Base-by-base conservation (phyloP, 176 grass and related monocot genomes). In the Oryza glumipatula region DNA sequence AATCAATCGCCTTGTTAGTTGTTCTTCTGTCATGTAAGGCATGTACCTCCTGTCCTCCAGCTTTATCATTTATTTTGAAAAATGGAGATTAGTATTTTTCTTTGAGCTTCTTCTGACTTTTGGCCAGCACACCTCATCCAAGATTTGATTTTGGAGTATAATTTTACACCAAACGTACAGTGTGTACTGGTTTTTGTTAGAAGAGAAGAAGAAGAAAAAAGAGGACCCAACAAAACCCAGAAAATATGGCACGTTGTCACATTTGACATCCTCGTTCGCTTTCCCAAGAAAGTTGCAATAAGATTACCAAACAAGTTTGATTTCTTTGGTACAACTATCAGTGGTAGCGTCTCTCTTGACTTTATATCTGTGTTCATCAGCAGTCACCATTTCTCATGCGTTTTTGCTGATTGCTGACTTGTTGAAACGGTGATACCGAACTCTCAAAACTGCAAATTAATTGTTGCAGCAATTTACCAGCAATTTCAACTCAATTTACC, bases 71-170 rank as follows among this genome's bases (percentile, higher is more conserved):
- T 82, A 85, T 63, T 63, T 69, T 73, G 44, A 83, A 72, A 78
- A 3, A 61, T 7, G 72, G 17, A 7, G 2, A 36, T 33, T 82
- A 44, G 1, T 41, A 41, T 47, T 82, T 82, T 47, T 51, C 22
- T 9, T 65, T 49, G 60, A 35, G 76, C 15, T 30, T 47, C 58
- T 15, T 68, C 80, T 86, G 84, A 90, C 84, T 82, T 90, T 90
- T 30, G 73, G 35, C 36, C n/a, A 33, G 21, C 1, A 56, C 33
- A 26, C 51, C 8, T 56, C 30, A 3, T 9, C 67, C 58, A 22
- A 47, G 54, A 32, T 44, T 76, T 6, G 66, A 67, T 23, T 58
- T 58, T 58, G 16, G 16, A 16, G 28, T n/a, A n/a, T 52, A 32
- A 33, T 21, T 21, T 3, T 15, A 43, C n/a, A 74, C 76, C 72